Conservation (phyloP, 495 filamentous ascomycete species). For the Lasiosphaeria ovina region DNA sequence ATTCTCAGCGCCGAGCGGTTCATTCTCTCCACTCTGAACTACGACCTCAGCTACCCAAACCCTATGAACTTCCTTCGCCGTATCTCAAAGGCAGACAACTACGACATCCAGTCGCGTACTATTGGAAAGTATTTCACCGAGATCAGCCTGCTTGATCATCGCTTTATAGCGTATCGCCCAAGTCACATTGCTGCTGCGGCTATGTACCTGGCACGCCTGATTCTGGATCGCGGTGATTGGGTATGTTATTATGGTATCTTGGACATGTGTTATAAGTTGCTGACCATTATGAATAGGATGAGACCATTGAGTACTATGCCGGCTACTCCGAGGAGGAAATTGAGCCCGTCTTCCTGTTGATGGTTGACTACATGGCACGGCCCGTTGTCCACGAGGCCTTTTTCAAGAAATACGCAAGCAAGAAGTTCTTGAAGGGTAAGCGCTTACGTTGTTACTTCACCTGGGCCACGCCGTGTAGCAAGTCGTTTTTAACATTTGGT, state of each 20-base stretch:
- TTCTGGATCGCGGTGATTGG: slow-evolving; percentile 87
- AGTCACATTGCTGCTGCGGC: slow-evolving; percentile 87
- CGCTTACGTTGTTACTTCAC: neutral
- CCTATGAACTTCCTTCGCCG: slow-evolving; percentile 99
- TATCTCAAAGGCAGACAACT: slow-evolving; percentile 97
- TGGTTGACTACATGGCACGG: slow-evolving; percentile 90
- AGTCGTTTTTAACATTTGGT: slow-evolving; percentile 23
- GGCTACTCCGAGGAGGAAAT: slow-evolving; percentile 93
- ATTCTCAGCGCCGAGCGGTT: slow-evolving; percentile 97
- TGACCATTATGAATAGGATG: slow-evolving; percentile 55
- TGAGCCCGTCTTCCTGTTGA: slow-evolving; percentile 83
- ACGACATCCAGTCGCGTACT: slow-evolving; percentile 95
- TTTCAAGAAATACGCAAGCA: slow-evolving; percentile 99
- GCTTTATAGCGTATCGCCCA: slow-evolving; percentile 81
- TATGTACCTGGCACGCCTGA: slow-evolving; percentile 91
- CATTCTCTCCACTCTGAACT: slow-evolving; percentile 84
- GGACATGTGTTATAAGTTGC: slow-evolving; percentile 17
- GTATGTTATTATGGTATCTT: slow-evolving; percentile 49
- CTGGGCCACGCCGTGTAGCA: slow-evolving; percentile 15
- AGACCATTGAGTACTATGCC: slow-evolving; percentile 86
- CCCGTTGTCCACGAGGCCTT: slow-evolving; percentile 94
- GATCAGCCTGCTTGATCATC: slow-evolving; percentile 90
- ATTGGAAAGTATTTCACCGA: slow-evolving; percentile 98
- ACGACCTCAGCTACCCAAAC: slow-evolving; percentile 97
- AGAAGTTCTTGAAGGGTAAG: slow-evolving; percentile 95